A percentile compares a stretch with the other conserved stretches of the same genome.
Evolutionary conservation across 208 protist species (phyloP).

Genomic region (Porcisia deanei): DNA sequence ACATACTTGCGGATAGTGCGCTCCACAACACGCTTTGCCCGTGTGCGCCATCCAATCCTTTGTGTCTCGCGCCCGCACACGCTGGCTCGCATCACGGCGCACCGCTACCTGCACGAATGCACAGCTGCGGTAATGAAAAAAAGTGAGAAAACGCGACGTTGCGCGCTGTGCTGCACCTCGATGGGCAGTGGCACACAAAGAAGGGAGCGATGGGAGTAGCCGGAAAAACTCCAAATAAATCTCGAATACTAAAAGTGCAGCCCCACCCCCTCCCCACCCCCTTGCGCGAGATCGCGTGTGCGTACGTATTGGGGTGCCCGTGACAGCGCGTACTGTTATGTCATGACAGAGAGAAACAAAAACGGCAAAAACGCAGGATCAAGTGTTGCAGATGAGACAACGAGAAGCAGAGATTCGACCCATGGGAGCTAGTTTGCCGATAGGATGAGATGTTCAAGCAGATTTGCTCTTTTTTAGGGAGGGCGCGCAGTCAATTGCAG

Average conservation of each 20-base stretch:
- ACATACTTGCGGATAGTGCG: conserved; percentile 69
- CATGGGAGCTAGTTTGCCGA: background rate
- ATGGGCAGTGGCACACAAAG: background rate
- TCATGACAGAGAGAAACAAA: background rate
- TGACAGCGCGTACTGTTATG: background rate
- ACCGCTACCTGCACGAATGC: background rate
- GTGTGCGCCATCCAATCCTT: conserved; percentile 53
- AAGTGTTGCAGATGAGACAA: background rate
- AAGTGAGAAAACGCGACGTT: background rate
- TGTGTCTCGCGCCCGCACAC: conserved; percentile 11
- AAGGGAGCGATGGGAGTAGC: background rate
- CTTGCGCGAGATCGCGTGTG: background rate
- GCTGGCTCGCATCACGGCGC: conserved; percentile 10
- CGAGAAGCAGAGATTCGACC: background rate
- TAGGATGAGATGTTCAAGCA: background rate
- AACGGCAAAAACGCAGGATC: background rate
- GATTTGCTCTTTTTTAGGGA: background rate
- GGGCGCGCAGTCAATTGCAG: background rate
- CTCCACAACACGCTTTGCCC: conserved; percentile 58
- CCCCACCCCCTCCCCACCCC: background rate
- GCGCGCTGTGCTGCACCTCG: background rate
- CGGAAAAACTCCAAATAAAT: background rate
- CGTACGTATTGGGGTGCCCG: background rate
- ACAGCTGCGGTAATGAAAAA: background rate
- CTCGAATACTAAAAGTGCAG: background rate